Evolutionary conservation across 2,329 filamentous ascomycete genomes (phyloP).

Genomic region (Rhynchosporium agropyri): DNA sequence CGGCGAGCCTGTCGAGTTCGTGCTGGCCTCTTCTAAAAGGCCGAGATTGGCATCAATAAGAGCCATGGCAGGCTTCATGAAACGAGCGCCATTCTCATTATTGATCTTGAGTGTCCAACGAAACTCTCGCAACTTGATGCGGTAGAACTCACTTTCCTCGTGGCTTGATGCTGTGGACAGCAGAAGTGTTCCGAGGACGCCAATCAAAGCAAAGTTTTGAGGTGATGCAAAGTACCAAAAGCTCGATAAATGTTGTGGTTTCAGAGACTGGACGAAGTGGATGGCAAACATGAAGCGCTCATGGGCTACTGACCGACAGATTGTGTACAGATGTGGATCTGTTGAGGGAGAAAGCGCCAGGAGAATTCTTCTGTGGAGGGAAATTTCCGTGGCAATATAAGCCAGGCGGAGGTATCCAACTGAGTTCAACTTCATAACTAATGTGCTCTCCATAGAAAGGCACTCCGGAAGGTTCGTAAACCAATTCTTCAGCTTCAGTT

Average conservation of each 20-base stretch:
- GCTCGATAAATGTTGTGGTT: constrained; percentile 50
- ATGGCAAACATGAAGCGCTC: constrained; percentile 47
- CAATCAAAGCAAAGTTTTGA: constrained; percentile 49
- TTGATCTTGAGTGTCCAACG: constrained; percentile 39
- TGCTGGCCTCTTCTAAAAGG: constrained; percentile 27
- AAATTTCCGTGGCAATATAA: constrained; percentile 55
- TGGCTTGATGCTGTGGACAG: constrained; percentile 31
- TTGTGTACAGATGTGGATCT: constrained; percentile 32
- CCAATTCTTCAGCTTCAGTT: constrained; percentile 53
- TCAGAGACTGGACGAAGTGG: constrained; percentile 46
- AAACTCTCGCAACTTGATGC: constrained; percentile 35
- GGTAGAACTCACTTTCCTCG: constrained; percentile 36
- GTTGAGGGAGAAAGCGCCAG: constrained; percentile 45
- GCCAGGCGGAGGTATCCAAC: constrained; percentile 53
- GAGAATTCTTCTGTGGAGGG: constrained; percentile 53
- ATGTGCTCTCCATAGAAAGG: constrained; percentile 49
- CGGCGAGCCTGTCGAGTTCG: constrained; percentile 5
- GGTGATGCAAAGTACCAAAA: constrained; percentile 52
- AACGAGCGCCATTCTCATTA: constrained; percentile 36
- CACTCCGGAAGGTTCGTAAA: constrained; percentile 50
- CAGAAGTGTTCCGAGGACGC: constrained; percentile 47
- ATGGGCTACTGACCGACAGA: constrained; percentile 43
- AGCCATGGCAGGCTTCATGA: constrained; percentile 37
- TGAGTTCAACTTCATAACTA: constrained; percentile 47
- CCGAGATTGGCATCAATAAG: constrained; percentile 36